Evolutionary conservation across 495 filamentous ascomycete species (phyloP), one percentile per base, ranked within the genome.

Genomic region (Xylaria grammica): DNA sequence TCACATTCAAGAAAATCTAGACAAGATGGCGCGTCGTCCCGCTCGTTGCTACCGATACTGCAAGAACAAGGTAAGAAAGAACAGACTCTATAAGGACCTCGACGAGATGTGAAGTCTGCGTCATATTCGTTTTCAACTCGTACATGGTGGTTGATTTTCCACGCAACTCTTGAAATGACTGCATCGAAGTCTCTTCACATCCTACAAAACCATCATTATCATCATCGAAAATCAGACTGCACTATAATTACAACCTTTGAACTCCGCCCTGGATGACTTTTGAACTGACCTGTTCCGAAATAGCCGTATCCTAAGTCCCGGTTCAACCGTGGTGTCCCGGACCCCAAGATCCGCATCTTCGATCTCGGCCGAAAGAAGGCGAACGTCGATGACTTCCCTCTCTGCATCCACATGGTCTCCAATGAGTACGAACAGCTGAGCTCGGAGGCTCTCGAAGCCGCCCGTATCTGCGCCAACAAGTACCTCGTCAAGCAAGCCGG

Each of bases 301-400:
- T 72, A 97, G 92, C 93, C 95, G 77, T 99, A 98, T 85, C 95
- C 95, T 71, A 97, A 99, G 90, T 97, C 92, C 67, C 92, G 95
- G 68, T 99, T 97, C 91, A 99, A 99, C 89, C 93, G 95, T 86
- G 95, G 95, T 97, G 95, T 99, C 70, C 95, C 95, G 77, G 94
- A 98, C 84, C 91, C 93, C 68, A 97, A 99, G 89, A 97, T 97
- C 77, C 90, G 93, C 74, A 98, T 99, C 89, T 99, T 96, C 87
- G 95, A 99, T 85, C 90, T 98, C 65, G 95, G 95, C 82, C 92
- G 95, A 78, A 99, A 99, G 92, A 91, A 92, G 82, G 95, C 95
- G 69, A 90, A 85, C 83, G 94, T 97, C 76, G 95, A 98, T 80
- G 95, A 99, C 82, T 99, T 99, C 89, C 95, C 95, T 73, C 88